phyloP scores from a whole-genome alignment of 352 stramenopile species.

The Globisporangium takayamanum region DNA sequence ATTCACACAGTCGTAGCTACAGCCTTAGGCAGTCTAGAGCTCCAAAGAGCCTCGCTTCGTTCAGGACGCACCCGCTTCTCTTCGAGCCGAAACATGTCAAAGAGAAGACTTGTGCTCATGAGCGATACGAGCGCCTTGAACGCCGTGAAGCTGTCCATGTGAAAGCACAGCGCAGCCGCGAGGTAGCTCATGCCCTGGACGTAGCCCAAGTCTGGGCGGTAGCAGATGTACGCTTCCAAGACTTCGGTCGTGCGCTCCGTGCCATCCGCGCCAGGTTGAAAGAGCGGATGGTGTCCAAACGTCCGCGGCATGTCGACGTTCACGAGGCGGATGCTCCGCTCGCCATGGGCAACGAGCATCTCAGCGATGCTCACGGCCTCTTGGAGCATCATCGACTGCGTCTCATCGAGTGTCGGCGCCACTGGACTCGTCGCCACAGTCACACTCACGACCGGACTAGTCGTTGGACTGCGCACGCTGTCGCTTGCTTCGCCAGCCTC shows the following conservation, averaged over 20 bases:
- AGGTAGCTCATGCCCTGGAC: conserved; percentile 88
- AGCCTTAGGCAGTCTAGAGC: not conserved
- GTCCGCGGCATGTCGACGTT: conserved; percentile 82
- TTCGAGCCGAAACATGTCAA: conserved; percentile 85
- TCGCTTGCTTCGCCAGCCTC: not conserved
- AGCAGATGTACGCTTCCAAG: conserved; percentile 83
- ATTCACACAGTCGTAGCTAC: no score
- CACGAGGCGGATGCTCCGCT: conserved; percentile 81
- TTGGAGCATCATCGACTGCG: conserved; percentile 30
- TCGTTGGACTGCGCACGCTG: not conserved
- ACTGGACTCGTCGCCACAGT: not conserved
- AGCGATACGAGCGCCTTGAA: conserved; percentile 80
- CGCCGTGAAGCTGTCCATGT: conserved; percentile 85
- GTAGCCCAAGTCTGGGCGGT: conserved; percentile 78
- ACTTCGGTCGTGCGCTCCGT: conserved; percentile 72
- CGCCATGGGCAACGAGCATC: conserved; percentile 69
- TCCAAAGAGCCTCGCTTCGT: not conserved
- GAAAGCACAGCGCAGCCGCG: conserved; percentile 75
- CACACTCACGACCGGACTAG: not conserved
- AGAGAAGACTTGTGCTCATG: conserved; percentile 81
- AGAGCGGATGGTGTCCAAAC: conserved; percentile 76
- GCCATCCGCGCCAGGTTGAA: conserved; percentile 64
- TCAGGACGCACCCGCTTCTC: conserved; percentile 50
- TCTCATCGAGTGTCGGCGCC: conserved; percentile 1
- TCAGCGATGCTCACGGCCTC: conserved; percentile 73